A percentile compares a stretch with the other conserved stretches of the same genome.
phyloP scores from a whole-genome alignment of 2,329 filamentous ascomycete species.

The Byssothecium circinans region DNA sequence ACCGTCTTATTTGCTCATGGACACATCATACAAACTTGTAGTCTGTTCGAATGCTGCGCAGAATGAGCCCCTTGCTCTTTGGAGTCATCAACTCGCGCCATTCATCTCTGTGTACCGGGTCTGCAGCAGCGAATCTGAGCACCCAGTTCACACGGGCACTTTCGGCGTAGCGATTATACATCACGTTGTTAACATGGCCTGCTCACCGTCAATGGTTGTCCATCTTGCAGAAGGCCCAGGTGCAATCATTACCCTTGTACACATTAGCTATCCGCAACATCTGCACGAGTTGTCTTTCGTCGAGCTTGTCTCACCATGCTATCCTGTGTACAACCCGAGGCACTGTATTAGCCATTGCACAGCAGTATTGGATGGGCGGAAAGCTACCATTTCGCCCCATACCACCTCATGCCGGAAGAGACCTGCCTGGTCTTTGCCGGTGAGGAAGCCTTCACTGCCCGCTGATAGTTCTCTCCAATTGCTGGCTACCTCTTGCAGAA shows the following conservation, averaged over 20 bases:
- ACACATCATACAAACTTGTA: slow-evolving; percentile 75
- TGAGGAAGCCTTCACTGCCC: slow-evolving; percentile 75
- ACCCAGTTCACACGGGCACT: slow-evolving; percentile 78
- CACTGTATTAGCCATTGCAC: slow-evolving; percentile 28
- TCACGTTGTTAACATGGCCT: slow-evolving; percentile 86
- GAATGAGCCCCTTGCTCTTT: slow-evolving; percentile 69
- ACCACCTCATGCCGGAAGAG: slow-evolving; percentile 68
- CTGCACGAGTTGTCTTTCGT: slow-evolving; percentile 10
- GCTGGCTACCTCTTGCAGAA: slow-evolving; percentile 61
- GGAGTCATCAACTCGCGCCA: slow-evolving; percentile 74
- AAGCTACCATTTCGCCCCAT: slow-evolving; percentile 83
- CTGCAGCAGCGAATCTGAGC: slow-evolving; percentile 66
- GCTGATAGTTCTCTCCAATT: slow-evolving; percentile 75
- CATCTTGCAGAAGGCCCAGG: neutral
- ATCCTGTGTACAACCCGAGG: slow-evolving; percentile 43
- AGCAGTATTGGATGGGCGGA: slow-evolving; percentile 9
- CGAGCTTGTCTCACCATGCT: slow-evolving; percentile 54
- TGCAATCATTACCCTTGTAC: slow-evolving; percentile 16
- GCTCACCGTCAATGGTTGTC: slow-evolving; percentile 23
- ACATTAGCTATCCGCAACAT: slow-evolving; percentile 17
- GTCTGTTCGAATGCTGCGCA: slow-evolving; percentile 77
- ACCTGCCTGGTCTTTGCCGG: slow-evolving; percentile 61
- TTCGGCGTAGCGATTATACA: slow-evolving; percentile 82
- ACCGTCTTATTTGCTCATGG: neutral
- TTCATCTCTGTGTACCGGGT: slow-evolving; percentile 60